These are phyloP conservation scores for Talaromyces albobiverticillius DNA, from an alignment of 2,329 filamentous ascomycete species.

Conservation along the genomic window DNA sequence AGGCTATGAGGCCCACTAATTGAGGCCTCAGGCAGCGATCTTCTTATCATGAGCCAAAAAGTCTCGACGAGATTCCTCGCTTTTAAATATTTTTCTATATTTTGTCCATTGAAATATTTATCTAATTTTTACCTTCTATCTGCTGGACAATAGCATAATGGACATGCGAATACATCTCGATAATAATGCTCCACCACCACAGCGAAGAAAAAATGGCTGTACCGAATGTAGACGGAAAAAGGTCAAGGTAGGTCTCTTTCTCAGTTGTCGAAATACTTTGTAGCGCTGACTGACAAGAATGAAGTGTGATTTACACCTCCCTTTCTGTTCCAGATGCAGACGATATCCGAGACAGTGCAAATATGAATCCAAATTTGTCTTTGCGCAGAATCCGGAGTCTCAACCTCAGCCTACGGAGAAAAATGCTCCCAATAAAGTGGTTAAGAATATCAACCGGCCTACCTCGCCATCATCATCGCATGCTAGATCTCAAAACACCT, in stretches of 20 bases:
- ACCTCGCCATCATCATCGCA: neutral
- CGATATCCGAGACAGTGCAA: slow-evolving; percentile 23
- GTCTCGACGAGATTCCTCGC: too few relatives aligned
- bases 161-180: neutral
- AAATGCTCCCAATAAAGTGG: neutral
- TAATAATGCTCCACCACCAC: neutral
- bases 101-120: too few relatives aligned
- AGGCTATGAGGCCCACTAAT: too few relatives aligned
- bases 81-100: too few relatives aligned
- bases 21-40: too few relatives aligned
- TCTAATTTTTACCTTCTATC: too few relatives aligned
- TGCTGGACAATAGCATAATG: neutral
- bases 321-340: slow-evolving; percentile 25
- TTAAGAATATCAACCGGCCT: neutral
- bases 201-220: slow-evolving; percentile 30
- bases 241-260: slow-evolving; percentile 21
- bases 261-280: neutral
- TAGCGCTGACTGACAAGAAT: neutral
- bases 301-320: slow-evolving; percentile 26
- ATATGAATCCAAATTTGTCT: slow-evolving; percentile 25
- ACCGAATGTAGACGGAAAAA: slow-evolving; percentile 30
- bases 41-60: too few relatives aligned
- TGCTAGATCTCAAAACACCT: neutral
- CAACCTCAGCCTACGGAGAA: neutral
- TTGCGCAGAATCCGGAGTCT: slow-evolving; percentile 1